Percentiles rank a stretch among this genome's conserved stretches.
Evolutionary conservation across 768 basidiomycete genomes (phyloP).

Genomic region (Harrya chromipes): DNA sequence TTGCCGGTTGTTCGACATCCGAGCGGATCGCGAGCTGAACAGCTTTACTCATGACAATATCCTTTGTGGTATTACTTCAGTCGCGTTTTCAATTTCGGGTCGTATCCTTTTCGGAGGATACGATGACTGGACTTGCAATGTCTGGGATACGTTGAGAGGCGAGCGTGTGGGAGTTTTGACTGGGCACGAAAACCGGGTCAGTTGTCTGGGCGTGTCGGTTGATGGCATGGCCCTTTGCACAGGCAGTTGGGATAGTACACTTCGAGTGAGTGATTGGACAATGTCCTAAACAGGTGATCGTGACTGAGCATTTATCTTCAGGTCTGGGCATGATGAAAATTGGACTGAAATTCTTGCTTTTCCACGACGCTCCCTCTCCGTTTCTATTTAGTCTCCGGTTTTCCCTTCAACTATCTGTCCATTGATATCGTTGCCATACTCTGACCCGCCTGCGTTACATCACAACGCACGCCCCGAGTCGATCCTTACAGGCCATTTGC

Average conservation of each 20-base stretch:
- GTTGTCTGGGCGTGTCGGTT: slow-evolving; percentile 90
- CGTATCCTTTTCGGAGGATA: slow-evolving; percentile 98
- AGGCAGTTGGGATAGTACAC: slow-evolving; percentile 96
- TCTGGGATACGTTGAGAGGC: slow-evolving; percentile 98
- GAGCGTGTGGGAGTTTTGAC: slow-evolving; percentile 97
- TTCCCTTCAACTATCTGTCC: slow-evolving; percentile 33
- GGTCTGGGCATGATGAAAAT: slow-evolving; percentile 77
- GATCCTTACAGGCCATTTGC: slow-evolving; percentile 52
- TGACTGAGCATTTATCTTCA: slow-evolving; percentile 30
- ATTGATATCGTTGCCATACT: slow-evolving; percentile 50
- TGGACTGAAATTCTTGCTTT: slow-evolving; percentile 25
- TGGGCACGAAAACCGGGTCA: slow-evolving; percentile 97
- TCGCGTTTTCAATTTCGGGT: slow-evolving; percentile 97
- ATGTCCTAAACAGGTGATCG: neutral
- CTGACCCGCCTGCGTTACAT: slow-evolving; percentile 50
- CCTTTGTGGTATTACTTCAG: slow-evolving; percentile 97
- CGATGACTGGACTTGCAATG: slow-evolving; percentile 99
- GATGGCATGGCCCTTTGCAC: slow-evolving; percentile 99
- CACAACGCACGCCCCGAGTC: slow-evolving; percentile 54
- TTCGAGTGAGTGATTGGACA: slow-evolving; percentile 62
- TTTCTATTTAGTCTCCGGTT: slow-evolving; percentile 23
- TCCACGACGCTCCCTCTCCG: slow-evolving; percentile 20
- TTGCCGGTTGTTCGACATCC: slow-evolving; percentile 95
- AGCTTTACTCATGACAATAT: slow-evolving; percentile 98
- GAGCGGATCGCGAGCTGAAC: slow-evolving; percentile 96